Conservation (phyloP, 805 yeast species). For the Candida nitratophila region DNA sequence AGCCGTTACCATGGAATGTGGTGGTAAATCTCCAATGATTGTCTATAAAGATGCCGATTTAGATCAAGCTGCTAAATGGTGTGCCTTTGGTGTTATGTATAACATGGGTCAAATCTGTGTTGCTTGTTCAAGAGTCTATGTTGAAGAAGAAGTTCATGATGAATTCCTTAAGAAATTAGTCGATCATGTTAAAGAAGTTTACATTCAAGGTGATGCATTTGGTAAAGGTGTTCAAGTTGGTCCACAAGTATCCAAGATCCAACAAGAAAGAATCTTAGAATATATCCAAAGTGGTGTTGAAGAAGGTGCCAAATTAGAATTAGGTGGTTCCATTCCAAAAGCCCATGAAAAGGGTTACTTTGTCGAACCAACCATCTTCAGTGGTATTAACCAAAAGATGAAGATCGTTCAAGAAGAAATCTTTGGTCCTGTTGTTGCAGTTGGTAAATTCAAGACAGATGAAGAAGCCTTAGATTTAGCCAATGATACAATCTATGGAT, state of each 20-base stretch:
- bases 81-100: conserved; percentile 78
- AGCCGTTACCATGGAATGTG: conserved; percentile 89
- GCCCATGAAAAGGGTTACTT: conserved; percentile 51
- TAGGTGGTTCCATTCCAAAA: conserved; percentile 52
- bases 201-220: conserved; percentile 77
- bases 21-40: conserved; percentile 93
- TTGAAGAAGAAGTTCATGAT: conserved; percentile 81
- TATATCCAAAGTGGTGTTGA: conserved; percentile 71
- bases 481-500: conserved; percentile 77
- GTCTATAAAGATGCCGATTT: conserved; percentile 82
- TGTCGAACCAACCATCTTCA: conserved; percentile 67
- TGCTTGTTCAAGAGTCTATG: conserved; percentile 88
- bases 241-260: conserved; percentile 81
- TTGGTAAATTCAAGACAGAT: conserved; percentile 71
- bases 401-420: conserved; percentile 70
- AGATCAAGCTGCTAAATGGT: conserved; percentile 66
- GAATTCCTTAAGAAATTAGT: conserved; percentile 57
- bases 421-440: conserved; percentile 88
- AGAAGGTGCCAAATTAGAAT: conserved; percentile 74
- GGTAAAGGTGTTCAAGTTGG: conserved; percentile 77
- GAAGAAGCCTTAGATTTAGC: conserved; percentile 78
- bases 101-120: conserved; percentile 96
- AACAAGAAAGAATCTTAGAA: conserved; percentile 67
- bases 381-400: conserved; percentile 63
- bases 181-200: conserved; percentile 41